phyloP scores from a whole-genome alignment of 495 filamentous ascomycete genomes.

The Sordaria brevicollis region DNA sequence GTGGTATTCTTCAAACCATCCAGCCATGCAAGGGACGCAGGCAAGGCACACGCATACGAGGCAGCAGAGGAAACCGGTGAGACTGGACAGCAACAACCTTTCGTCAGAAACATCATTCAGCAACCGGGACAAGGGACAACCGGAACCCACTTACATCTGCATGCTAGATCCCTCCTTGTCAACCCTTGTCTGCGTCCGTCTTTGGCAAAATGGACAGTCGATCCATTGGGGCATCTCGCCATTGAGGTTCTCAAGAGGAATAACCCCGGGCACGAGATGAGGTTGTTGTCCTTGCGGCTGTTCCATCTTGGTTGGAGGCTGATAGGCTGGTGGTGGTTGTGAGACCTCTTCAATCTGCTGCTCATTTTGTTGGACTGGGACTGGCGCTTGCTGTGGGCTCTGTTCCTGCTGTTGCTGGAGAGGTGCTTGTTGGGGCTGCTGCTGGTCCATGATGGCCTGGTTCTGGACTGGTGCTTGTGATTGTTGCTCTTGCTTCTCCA shows the following conservation, averaged over 20 bases:
- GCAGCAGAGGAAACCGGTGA: conserved; percentile 20
- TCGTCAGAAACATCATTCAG: neutral
- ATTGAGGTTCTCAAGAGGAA: conserved; percentile 17
- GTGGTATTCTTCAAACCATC: conserved; percentile 24
- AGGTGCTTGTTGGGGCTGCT: neutral
- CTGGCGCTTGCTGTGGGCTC: neutral
- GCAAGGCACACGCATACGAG: conserved; percentile 21
- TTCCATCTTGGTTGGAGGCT: neutral
- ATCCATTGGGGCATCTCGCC: conserved; percentile 13
- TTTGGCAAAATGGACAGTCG: conserved; percentile 25
- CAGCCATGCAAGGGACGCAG: conserved; percentile 20
- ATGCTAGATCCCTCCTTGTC: conserved; percentile 16
- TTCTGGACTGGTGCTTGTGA: neutral
- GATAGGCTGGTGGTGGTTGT: neutral
- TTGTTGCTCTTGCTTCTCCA: neutral
- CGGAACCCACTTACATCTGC: conserved; percentile 17
- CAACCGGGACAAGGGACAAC: neutral
- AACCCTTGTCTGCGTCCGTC: conserved; percentile 7
- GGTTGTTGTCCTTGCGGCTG: neutral
- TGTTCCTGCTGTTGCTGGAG: neutral
- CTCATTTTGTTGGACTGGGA: neutral
- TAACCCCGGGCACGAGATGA: conserved; percentile 7
- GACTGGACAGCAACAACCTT: conserved; percentile 2
- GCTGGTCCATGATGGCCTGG: neutral
- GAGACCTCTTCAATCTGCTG: neutral